Evolutionary conservation across 164 flowering plant genomes (phyloP).

Genomic region (Piper betle): DNA sequence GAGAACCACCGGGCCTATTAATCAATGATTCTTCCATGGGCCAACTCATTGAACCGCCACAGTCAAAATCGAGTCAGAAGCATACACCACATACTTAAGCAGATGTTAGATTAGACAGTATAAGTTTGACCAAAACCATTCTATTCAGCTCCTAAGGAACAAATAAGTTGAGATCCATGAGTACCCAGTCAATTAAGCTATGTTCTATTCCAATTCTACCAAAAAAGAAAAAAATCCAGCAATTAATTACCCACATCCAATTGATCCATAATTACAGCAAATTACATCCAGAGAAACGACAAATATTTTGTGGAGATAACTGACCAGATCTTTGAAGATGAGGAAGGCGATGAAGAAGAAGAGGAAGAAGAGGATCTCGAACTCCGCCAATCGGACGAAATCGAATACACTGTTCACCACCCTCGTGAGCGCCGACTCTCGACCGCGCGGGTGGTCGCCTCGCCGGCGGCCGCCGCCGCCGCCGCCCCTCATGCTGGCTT

Average conservation of each 20-base stretch:
- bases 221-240: background rate
- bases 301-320: constrained; percentile 3
- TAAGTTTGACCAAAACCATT: no score
- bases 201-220: background rate
- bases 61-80: no score
- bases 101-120: no score
- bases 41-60: no score
- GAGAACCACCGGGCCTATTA: no score
- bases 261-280: no score
- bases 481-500: background rate
- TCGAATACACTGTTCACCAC: constrained; percentile 34
- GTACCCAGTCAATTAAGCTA: no score
- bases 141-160: no score
- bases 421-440: constrained; percentile 36
- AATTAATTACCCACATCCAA: background rate
- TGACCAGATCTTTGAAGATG: constrained; percentile 80
- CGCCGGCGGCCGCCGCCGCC: background rate
- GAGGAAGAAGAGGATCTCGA: constrained; percentile 75
- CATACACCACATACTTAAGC: no score
- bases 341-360: constrained; percentile 66
- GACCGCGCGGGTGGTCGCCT: constrained; percentile 10
- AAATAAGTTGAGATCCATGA: no score
- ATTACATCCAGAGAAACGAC: no score
- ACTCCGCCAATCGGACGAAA: constrained; percentile 60
- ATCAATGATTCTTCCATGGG: no score